phyloP scores from a whole-genome alignment of 2,329 filamentous ascomycete species.

The Aspergillus luchuensis region DNA sequence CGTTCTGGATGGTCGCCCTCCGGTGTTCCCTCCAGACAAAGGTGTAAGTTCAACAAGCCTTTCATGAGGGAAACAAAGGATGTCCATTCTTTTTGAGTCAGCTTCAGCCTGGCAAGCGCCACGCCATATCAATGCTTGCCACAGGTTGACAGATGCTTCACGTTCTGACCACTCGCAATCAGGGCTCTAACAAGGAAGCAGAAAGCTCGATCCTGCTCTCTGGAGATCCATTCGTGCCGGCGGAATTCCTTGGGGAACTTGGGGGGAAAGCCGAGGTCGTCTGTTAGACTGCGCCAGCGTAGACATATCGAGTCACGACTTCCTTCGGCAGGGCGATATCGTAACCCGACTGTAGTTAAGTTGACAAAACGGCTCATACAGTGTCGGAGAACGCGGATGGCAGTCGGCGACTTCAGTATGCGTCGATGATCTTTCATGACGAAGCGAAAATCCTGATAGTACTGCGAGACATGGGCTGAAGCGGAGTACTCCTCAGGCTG shows the following conservation, averaged over 20 bases:
- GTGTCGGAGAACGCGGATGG: not conserved
- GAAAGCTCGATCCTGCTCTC: not conserved
- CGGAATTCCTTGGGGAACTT: not conserved
- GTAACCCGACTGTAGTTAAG: not conserved
- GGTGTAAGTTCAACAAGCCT: not conserved
- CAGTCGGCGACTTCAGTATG: not conserved
- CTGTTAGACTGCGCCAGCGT: not conserved
- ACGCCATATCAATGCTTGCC: not conserved
- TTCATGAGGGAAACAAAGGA: not conserved
- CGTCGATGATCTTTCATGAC: not conserved
- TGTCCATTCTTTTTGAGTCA: not conserved
- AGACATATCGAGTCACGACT: not conserved
- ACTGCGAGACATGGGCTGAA: not conserved
- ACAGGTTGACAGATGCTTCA: not conserved
- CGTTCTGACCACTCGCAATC: not conserved
- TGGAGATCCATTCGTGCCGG: not conserved
- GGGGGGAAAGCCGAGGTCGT: not conserved
- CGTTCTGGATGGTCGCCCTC: no score
- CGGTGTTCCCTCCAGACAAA: not conserved
- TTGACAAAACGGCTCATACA: not conserved
- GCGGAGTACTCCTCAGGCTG: not conserved
- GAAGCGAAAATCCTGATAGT: not conserved
- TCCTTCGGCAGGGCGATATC: not conserved
- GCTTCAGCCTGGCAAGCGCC: not conserved
- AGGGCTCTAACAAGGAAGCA: not conserved